phyloP scores from a whole-genome alignment of 257 asterid species.

The Petrea volubilis region DNA sequence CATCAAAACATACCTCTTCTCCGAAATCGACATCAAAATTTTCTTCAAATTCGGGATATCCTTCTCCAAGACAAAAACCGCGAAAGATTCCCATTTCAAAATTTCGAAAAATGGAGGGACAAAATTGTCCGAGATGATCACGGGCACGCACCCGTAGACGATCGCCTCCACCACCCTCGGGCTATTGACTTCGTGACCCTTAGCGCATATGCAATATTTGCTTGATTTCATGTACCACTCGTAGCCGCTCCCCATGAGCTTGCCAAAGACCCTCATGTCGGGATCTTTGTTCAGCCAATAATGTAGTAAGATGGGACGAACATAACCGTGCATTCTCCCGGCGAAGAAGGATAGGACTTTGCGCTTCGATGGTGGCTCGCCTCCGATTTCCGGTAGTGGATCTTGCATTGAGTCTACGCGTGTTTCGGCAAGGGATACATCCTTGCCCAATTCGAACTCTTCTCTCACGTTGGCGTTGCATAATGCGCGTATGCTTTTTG shows the following conservation, averaged over 20 bases:
- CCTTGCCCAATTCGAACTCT: slow-evolving; percentile 43
- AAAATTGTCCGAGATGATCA: slow-evolving; percentile 45
- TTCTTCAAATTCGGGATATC: slow-evolving; percentile 40
- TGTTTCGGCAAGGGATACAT: slow-evolving; percentile 44
- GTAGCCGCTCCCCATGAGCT: slow-evolving; percentile 25
- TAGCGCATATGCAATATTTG: slow-evolving; percentile 53
- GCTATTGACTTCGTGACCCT: slow-evolving; percentile 50
- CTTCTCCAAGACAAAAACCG: slow-evolving; percentile 45
- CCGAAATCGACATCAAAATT: slow-evolving; percentile 32
- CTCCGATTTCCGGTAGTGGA: slow-evolving; percentile 32
- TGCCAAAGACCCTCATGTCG: slow-evolving; percentile 40
- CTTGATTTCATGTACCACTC: slow-evolving; percentile 47
- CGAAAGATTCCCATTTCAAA: slow-evolving; percentile 44
- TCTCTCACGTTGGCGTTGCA: slow-evolving; percentile 45
- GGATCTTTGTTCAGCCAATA: slow-evolving; percentile 51
- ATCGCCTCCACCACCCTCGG: slow-evolving; percentile 53
- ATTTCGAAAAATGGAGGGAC: slow-evolving; percentile 49
- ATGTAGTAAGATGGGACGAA: slow-evolving; percentile 35
- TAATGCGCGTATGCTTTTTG: slow-evolving; percentile 39
- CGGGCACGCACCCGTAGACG: slow-evolving; percentile 39
- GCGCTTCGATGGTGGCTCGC: slow-evolving; percentile 31
- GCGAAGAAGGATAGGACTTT: slow-evolving; percentile 48
- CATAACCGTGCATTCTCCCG: slow-evolving; percentile 44
- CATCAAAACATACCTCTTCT: slow-evolving; percentile 37
- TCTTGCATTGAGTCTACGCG: slow-evolving; percentile 30